phyloP scores from a whole-genome alignment of 2,329 filamentous ascomycete species.

The Penicillium rolfsii region DNA sequence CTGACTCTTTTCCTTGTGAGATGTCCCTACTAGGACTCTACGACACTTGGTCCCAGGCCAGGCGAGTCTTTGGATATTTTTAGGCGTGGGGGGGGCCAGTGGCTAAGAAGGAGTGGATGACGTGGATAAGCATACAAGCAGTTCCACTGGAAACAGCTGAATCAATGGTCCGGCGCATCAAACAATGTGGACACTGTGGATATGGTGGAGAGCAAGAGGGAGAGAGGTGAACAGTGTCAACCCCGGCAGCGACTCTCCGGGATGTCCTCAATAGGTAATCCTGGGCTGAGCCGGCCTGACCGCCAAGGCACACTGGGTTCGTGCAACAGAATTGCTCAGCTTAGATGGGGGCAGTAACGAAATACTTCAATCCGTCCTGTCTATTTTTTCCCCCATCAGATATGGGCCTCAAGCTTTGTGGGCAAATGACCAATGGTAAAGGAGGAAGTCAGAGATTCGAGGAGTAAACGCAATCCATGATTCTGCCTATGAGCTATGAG shows the following conservation, averaged over 20 bases:
- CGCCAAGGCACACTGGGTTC: neutral
- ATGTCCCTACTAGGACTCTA: neutral
- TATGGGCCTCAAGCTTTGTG: neutral
- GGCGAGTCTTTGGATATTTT: slow-evolving; percentile 11
- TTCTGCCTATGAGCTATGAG: no score
- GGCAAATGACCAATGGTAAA: neutral
- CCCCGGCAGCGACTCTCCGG: slow-evolving; percentile 14
- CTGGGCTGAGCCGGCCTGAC: slow-evolving; percentile 10
- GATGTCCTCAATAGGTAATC: slow-evolving; percentile 25
- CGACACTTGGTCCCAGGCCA: neutral
- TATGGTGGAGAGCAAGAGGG: neutral
- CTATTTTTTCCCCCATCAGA: neutral
- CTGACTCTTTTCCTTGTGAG: slow-evolving; percentile 7
- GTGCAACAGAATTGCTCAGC: neutral
- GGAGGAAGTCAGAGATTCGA: neutral
- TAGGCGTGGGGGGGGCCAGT: slow-evolving; percentile 1
- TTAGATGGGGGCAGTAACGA: neutral
- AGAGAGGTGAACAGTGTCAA: neutral
- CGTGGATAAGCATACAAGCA: slow-evolving; percentile 1
- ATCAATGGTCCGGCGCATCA: neutral
- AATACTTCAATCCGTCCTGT: neutral
- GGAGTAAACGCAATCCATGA: neutral
- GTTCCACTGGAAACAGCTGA: slow-evolving; percentile 4
- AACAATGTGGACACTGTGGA: neutral
- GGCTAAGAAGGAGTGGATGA: neutral